These are phyloP conservation scores for Neocallimastix lanati DNA, from an alignment of 192 early-diverging fungal genomes.

Conservation along the genomic window DNA sequence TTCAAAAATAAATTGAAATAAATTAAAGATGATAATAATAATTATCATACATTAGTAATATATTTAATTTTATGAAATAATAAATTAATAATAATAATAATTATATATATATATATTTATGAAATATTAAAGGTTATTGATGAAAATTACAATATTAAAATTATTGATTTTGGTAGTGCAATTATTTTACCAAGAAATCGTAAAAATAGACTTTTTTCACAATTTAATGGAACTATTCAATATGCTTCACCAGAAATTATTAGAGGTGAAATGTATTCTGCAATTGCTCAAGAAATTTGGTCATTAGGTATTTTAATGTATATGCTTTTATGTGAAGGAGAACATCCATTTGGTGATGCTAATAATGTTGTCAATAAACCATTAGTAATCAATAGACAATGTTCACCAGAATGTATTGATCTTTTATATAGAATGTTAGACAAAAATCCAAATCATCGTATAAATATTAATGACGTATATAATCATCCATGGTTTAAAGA, in stretches of 20 bases:
- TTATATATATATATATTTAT: no score
- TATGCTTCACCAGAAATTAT: constrained; percentile 53
- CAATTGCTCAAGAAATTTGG: constrained; percentile 55
- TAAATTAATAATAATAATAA: no score
- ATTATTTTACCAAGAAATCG: no score
- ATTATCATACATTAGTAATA: no score
- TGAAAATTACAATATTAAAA: constrained; percentile 19
- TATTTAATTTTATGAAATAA: no score
- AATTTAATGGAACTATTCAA: background rate
- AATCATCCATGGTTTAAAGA: constrained; percentile 29
- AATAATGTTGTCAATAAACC: constrained; percentile 14
- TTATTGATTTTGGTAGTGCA: constrained; percentile 51
- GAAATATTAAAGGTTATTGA: constrained; percentile 5
- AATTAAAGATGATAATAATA: no score
- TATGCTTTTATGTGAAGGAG: constrained; percentile 9
- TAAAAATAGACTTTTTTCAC: no score
- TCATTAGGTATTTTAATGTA: constrained; percentile 42
- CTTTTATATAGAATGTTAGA: constrained; percentile 39
- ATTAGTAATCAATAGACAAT: constrained; percentile 12
- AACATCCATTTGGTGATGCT: constrained; percentile 36
- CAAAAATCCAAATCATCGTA: constrained; percentile 22
- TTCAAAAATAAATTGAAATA: background rate
- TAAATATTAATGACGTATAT: constrained; percentile 27
- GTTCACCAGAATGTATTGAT: constrained; percentile 26
- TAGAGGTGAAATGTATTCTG: constrained; percentile 30